Base-by-base conservation (phyloP, 495 filamentous ascomycete genomes). In the Polyplosphaeria fusca region DNA sequence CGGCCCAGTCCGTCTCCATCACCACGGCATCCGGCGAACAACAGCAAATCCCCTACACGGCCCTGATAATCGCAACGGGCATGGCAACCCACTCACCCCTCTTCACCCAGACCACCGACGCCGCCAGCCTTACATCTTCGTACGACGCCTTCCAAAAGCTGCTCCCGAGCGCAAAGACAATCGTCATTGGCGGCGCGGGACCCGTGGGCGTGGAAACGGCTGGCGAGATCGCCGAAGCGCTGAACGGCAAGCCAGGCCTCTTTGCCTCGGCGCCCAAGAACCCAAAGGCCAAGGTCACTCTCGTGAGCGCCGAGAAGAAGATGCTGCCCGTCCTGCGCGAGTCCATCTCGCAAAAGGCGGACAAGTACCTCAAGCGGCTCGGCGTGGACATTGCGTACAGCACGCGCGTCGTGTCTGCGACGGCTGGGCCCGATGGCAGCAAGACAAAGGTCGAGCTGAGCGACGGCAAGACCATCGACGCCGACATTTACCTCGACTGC, bases 121-220 rank as follows among this genome's bases (percentile, higher is more conserved):
- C 67, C 2, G 73, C 81, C 7, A 66, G 60, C 0, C 71, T 70
- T 0, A 58, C 67, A 43, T 56, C 68, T n/a, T 67, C 60, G 24
- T 49, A 46, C 41, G 50, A 55, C 14, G 22, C 23, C 42, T 62
- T 60, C 26, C 78, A 78, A 41, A 49, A 74, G 7, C 39, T 64
- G 18, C 76, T 88, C 46, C 58, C 71, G 3, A 55, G 32, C 1
- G 85, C 85, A 19, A 77, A 80, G 45, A 76, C 71, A 19, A 82
- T 91, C 52, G 64, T 80, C 26, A 73, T 81, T 44, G 70, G 68
- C 4, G 88, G 88, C 26, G 87, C 76, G 0, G 88, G 88, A 0
- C 71, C 82, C 3, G 80, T 86, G 2, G 87, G 85, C 11, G 77
- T 89, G 39, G 79, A 82, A 52, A 74, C 70, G 0, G 78, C 78